These are phyloP conservation scores for Neurospora hispaniola DNA, from an alignment of 495 filamentous ascomycete species.

Conservation along the genomic window DNA sequence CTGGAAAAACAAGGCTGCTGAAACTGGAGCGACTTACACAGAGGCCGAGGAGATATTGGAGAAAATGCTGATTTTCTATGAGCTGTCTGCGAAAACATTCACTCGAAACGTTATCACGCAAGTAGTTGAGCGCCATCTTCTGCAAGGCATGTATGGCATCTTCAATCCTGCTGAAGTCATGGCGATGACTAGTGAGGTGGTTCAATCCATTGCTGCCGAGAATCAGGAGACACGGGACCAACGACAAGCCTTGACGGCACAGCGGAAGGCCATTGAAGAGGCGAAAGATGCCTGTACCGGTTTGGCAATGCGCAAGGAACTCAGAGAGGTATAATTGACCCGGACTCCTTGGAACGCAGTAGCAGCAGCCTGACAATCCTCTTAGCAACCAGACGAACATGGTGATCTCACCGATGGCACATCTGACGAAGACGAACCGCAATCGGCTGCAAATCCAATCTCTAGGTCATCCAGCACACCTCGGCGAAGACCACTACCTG, in stretches of 20 bases:
- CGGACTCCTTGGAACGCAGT: background rate
- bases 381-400: background rate
- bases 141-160: constrained; percentile 30
- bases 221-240: constrained; percentile 29
- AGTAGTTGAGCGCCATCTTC: constrained; percentile 27
- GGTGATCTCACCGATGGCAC: background rate
- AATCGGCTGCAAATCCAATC: background rate
- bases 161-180: constrained; percentile 28
- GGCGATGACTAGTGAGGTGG: constrained; percentile 15
- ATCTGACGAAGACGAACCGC: background rate
- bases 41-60: constrained; percentile 31
- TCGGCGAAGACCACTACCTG: background rate
- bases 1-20: constrained; percentile 18
- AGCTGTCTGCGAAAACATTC: constrained; percentile 28
- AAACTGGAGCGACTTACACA: constrained; percentile 20
- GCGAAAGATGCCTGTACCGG: constrained; percentile 29
- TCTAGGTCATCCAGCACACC: background rate
- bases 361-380: background rate
- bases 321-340: constrained; percentile 13
- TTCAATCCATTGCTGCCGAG: constrained; percentile 29
- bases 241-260: constrained; percentile 19
- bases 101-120: constrained; percentile 30
- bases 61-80: constrained; percentile 36
- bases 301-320: constrained; percentile 30
- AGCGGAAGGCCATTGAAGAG: constrained; percentile 30